Evolutionary conservation across 2,329 filamentous ascomycete genomes (phyloP), one percentile per base, ranked within the genome.

Genomic region (Penicillium sp.): DNA sequence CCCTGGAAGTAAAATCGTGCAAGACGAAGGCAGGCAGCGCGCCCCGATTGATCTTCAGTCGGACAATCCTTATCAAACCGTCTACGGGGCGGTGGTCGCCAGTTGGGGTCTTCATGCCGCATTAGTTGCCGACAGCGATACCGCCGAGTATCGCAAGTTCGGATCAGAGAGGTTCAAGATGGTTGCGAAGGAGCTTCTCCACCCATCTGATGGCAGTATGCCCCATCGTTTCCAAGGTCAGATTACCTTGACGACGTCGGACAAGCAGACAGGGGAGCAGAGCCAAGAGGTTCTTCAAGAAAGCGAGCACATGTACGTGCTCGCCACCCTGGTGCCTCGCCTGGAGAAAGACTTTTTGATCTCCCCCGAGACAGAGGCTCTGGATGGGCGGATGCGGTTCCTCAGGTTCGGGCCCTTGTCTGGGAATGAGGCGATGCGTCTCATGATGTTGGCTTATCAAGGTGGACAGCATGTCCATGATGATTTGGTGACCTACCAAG

Each of bases 61-160:
- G 76, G 31, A 66, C 50, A 56, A 74, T n/a, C 66, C 74, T 35
- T 68, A 74, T 22, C 70, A 64, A 52, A 71, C 66, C 4, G 68
- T 83, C 2, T 84, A 89, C 68, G 93, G 92, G 27, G 89, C 89
- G 24, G 91, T 97, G 22, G 93, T 98, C 2, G 89, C 88, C 46
- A 95, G 90, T 73, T 96, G 96, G 84, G 94, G 90, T 19, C 87
- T 98, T 69, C 94, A 98, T 70, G 91, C 93, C 33, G 87, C 89
- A 43, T 83, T 98, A 3, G 92, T 98, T 22, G 92, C 91, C 67
- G 92, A 97, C 78, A 95, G 90, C 74, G 94, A 98, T 74, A 96
- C 93, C 0, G 80, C 85, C 0, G 89, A 87, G 64, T 94, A 94
- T 75, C 88, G 94, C 61, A 85, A 86, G 65, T 88, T 89, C 69